Evolutionary conservation across 2,329 filamentous ascomycete species (phyloP), one percentile per base, ranked within the genome.

Genomic region (Monilinia laxa): DNA sequence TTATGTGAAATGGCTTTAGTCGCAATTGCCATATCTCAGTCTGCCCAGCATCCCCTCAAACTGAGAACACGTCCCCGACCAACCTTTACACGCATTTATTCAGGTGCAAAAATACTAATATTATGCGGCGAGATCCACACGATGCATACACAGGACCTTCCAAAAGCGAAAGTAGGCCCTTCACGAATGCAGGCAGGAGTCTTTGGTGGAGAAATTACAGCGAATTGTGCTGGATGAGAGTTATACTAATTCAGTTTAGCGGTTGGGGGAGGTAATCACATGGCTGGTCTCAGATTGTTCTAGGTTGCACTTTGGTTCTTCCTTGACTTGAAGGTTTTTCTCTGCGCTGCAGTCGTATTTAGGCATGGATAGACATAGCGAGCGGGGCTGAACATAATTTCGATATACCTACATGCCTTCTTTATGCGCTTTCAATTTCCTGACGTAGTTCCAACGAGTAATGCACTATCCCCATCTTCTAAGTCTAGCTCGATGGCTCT

Each of bases 1-100:
- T 90, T 74, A 90, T 90, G 87, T 90, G 85, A 89, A 82, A 68
- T 25, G 67, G 51, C 70, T 57, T 68, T 20, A 16, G 28, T 31
- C 56, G n/a, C 51, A 45, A 12, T 45, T 63, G n/a, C 38, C 55
- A 60, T 25, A 40, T 62, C 35, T 53, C 56, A 65, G 31, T 62
- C 35, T 60, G 10, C 35, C 54, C 28, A 59, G 11, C 35, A 31
- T 42, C 18, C 9, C 14, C 23, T 31, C 38, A 53, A 42, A 53
- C n/a, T 38, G 49, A 53, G 45, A 40, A 54, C 12, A 42, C 47
- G 9, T 31, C 49, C 31, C n/a, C 28, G 31, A 47, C 38, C 53
- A n/a, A 38, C 23, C 51, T 56, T 60, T 35, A 60, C 20, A 20
- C 58, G 18, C 28, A 38, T 49, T 25, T 25, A 51, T 20, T 62